These are phyloP conservation scores for Fusarium temperatum DNA, from an alignment of 2,329 filamentous ascomycete species.

Conservation along the genomic window DNA sequence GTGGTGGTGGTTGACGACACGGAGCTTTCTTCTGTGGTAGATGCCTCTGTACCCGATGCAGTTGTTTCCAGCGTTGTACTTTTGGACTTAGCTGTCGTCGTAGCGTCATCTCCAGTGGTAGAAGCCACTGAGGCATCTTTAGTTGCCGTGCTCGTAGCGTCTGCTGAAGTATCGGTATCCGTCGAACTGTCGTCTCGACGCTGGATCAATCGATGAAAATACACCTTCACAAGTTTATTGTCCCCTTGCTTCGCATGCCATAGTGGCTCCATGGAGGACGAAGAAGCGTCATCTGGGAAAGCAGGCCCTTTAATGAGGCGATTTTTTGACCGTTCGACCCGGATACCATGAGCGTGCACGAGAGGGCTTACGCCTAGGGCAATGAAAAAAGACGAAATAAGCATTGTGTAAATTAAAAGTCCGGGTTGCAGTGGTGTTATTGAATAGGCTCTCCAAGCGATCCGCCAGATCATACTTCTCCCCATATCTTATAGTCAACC, in stretches of 20 bases:
- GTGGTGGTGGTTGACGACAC: not conserved
- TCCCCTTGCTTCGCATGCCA: not conserved
- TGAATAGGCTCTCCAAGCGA: too few relatives aligned
- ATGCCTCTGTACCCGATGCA: not conserved
- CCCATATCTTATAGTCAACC: not conserved
- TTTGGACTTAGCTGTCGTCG: not conserved
- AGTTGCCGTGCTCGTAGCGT: not conserved
- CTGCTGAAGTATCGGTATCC: not conserved
- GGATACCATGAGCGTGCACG: not conserved
- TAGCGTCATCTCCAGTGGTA: not conserved
- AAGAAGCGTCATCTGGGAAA: not conserved
- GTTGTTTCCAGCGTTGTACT: not conserved
- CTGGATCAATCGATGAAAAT: not conserved
- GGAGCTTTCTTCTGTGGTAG: not conserved
- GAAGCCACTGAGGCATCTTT: not conserved
- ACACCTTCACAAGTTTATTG: not conserved
- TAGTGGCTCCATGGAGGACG: rapidly evolving
- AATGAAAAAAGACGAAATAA: not conserved
- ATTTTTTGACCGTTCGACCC: not conserved
- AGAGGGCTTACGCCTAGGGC: not conserved
- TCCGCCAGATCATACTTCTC: not conserved
- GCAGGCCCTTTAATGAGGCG: rapidly evolving
- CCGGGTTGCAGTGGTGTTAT: rapidly evolving
- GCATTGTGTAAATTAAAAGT: rapidly evolving
- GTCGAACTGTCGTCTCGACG: not conserved